phyloP scores from a whole-genome alignment of 148 eudicot genomes.

The Fagopyrum esculentum region DNA sequence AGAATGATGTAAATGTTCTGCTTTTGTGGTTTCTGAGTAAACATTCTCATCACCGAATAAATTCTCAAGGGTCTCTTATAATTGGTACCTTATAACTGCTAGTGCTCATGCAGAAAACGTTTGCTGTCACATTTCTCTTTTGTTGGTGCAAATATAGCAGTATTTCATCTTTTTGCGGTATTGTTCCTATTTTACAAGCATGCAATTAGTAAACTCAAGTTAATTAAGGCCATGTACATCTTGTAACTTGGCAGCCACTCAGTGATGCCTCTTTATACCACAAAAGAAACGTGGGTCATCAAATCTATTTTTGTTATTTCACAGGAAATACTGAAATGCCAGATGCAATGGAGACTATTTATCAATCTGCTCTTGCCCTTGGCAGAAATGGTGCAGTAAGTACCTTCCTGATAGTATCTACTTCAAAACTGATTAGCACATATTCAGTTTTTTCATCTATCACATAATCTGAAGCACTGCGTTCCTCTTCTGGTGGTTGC shows the following conservation, averaged over 20 bases:
- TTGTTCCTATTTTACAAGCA: neutral
- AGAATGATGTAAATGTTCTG: neutral
- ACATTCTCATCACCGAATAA: neutral
- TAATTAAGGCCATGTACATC: neutral
- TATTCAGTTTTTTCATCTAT: neutral
- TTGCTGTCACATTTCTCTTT: neutral
- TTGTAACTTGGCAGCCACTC: neutral
- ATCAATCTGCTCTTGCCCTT: constrained; percentile 75
- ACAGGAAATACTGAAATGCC: constrained; percentile 83
- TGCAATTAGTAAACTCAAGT: neutral
- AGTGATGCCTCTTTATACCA: neutral
- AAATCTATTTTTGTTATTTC: constrained; percentile 17
- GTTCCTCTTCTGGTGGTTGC: too few species aligned
- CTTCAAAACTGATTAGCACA: neutral
- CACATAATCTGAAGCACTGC: too few species aligned
- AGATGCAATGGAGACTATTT: constrained; percentile 92
- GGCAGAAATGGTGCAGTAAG: constrained; percentile 90
- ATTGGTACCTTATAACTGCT: neutral
- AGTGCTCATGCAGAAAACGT: neutral
- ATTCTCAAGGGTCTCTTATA: neutral
- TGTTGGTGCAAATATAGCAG: neutral
- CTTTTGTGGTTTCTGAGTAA: neutral
- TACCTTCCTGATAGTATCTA: constrained; percentile 11
- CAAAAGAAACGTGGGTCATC: neutral
- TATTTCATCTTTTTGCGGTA: neutral